phyloP scores from a whole-genome alignment of 257 asterid genomes.

The Penstemon davidsonii region DNA sequence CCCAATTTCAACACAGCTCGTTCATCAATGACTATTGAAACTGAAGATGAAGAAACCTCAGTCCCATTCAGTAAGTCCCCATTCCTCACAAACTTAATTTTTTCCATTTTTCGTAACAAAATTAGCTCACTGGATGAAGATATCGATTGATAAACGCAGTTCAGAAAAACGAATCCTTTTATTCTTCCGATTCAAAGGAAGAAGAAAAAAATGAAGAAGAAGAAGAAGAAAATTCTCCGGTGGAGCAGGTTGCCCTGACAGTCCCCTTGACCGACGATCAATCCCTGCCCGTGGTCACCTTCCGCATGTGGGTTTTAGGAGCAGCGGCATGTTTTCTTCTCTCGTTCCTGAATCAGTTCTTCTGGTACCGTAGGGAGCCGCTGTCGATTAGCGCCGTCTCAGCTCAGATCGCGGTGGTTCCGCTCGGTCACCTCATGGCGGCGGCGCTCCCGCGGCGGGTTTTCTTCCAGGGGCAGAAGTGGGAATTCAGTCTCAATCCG shows the following conservation, averaged over 20 bases:
- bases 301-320: slow-evolving; percentile 79
- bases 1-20: background rate
- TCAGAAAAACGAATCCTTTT: slow-evolving; percentile 14
- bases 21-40: slow-evolving; percentile 5
- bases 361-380: slow-evolving; percentile 91
- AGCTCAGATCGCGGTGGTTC: slow-evolving; percentile 89
- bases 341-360: slow-evolving; percentile 91
- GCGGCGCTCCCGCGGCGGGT: slow-evolving; percentile 47
- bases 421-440: slow-evolving; percentile 87
- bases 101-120: background rate
- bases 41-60: slow-evolving; percentile 12
- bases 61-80: slow-evolving; percentile 35
- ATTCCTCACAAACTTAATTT: background rate
- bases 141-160: slow-evolving; percentile 35
- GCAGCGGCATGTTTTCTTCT: slow-evolving; percentile 61
- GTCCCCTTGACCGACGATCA: slow-evolving; percentile 72
- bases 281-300: slow-evolving; percentile 64
- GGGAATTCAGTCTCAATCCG: slow-evolving; percentile 72
- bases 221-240: slow-evolving; percentile 55
- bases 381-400: slow-evolving; percentile 74
- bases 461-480: slow-evolving; percentile 60
- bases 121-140: background rate
- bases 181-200: slow-evolving; percentile 31
- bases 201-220: slow-evolving; percentile 29
- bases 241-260: slow-evolving; percentile 83